Evolutionary conservation across 192 early-diverging fungal genomes (phyloP), one percentile per base, ranked within the genome.

Genomic region (Backusella parvicylindrica): DNA sequence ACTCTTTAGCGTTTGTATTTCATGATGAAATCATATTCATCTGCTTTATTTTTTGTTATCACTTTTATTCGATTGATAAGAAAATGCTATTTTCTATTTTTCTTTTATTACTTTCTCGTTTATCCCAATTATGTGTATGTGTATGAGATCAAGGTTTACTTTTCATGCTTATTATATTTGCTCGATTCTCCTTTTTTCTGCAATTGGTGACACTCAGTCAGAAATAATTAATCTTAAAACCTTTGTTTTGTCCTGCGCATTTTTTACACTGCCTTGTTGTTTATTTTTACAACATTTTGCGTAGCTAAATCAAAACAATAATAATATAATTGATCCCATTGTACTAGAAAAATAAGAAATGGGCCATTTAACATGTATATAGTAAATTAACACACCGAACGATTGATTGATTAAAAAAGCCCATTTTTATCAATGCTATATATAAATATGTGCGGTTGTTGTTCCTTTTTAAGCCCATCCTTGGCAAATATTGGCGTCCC

Each of bases 241-340:
- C 6, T 60, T 28, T 12, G 13, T 28, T 60, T 60, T 60, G 53
- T 60, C 28, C 53, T 60, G 53, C 53, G 53, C 53, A 60, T 13
- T 60, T 28, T 56, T 28, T 60, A 60, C 11, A 38, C 37, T n/a
- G 43, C 18, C n/a, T n/a, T 47, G 43, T 18, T 47, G 18, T 47
- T 47, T 47, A 47, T 47, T 47, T 47, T 47, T 47, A n/a, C n/a
- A 47, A 21, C n/a, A n/a, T 47, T 60, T 26, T 60, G 53, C 53
- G 53, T 60, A 60, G 53, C 28, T 28, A 60, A 60, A 60, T 60
- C 53, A 60, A 60, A 60, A 60, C 23, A 60, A 60, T 60, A 60
- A 60, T 60, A 60, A 2, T 4, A 60, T 28, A 26, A 26, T 23
- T 60, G 53, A 60, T 60, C 53, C 23, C 53, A 60, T 60, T 60